Conservation (phyloP, 305 asterid species). For the Ilex paraguariensis region DNA sequence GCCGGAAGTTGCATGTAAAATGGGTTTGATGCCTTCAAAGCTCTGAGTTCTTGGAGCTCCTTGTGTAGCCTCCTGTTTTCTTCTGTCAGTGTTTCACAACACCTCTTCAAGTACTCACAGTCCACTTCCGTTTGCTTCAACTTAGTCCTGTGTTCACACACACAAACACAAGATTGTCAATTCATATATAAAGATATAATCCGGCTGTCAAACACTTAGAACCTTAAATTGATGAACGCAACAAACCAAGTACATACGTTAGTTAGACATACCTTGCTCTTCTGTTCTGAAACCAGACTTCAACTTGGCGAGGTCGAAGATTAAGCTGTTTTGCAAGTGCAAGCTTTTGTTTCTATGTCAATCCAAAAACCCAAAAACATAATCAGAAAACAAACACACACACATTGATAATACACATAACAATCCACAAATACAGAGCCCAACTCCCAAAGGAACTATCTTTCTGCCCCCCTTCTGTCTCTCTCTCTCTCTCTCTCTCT, state of each 20-base stretch:
- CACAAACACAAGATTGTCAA: background rate
- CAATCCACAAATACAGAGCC: no score
- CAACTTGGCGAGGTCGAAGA: slow-evolving; percentile 4
- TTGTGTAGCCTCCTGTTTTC: slow-evolving; percentile 1
- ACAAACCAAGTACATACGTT: no score
- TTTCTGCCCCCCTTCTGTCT: no score
- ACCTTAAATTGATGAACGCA: no score
- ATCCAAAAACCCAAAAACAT: no score
- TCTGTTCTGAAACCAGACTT: slow-evolving; percentile 5
- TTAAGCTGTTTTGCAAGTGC: background rate
- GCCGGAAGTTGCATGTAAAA: slow-evolving; percentile 4
- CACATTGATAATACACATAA: no score
- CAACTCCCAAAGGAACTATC: no score
- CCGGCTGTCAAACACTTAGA: background rate
- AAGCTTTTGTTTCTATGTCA: background rate
- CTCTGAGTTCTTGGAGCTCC: slow-evolving; percentile 5
- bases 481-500: no score
- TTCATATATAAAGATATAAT: no score
- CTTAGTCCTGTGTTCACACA: background rate
- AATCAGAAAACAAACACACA: background rate
- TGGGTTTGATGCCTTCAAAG: background rate
- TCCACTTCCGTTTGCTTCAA: slow-evolving; percentile 5
- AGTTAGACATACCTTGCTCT: background rate
- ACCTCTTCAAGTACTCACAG: background rate
- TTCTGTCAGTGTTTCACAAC: slow-evolving; percentile 1